phyloP scores from a whole-genome alignment of 768 basidiomycete species.

The Tylopilus felleus region DNA sequence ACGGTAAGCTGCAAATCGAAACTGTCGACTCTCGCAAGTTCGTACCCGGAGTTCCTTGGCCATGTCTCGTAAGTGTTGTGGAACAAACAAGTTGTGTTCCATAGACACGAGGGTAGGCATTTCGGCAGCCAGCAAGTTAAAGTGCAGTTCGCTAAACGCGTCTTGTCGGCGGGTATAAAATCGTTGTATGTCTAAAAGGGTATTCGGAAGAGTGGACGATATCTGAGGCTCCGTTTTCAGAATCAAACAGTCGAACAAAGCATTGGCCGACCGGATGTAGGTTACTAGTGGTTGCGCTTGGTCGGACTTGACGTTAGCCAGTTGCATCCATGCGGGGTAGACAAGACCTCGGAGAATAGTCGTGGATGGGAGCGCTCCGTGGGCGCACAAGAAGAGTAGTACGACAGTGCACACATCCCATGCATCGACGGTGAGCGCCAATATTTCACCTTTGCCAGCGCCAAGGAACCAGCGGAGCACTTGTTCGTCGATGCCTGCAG shows the following conservation, averaged over 20 bases:
- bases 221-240: slow-evolving; percentile 49
- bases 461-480: slow-evolving; percentile 72
- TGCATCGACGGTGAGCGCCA: slow-evolving; percentile 52
- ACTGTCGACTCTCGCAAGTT: slow-evolving; percentile 62
- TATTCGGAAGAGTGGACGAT: slow-evolving; percentile 36
- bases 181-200: slow-evolving; percentile 65
- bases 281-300: slow-evolving; percentile 43
- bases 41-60: slow-evolving; percentile 51
- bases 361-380: slow-evolving; percentile 67
- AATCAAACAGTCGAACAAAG: slow-evolving; percentile 57
- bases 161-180: slow-evolving; percentile 66
- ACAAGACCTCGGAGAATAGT: slow-evolving; percentile 71
- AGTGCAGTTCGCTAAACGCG: slow-evolving; percentile 65
- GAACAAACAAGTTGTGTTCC: slow-evolving; percentile 57
- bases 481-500: slow-evolving; percentile 65
- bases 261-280: slow-evolving; percentile 61
- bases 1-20: slow-evolving; percentile 72
- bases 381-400: slow-evolving; percentile 59
- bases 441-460: slow-evolving; percentile 60
- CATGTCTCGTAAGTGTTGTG: slow-evolving; percentile 46
- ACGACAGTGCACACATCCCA: slow-evolving; percentile 68
- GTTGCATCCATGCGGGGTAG: slow-evolving; percentile 73
- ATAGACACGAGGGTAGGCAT: slow-evolving; percentile 70
- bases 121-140: slow-evolving; percentile 55
- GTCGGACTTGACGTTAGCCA: slow-evolving; percentile 39